Conservation (phyloP, 192 early-diverging fungal genomes). For the Rhizophagus sp. region DNA sequence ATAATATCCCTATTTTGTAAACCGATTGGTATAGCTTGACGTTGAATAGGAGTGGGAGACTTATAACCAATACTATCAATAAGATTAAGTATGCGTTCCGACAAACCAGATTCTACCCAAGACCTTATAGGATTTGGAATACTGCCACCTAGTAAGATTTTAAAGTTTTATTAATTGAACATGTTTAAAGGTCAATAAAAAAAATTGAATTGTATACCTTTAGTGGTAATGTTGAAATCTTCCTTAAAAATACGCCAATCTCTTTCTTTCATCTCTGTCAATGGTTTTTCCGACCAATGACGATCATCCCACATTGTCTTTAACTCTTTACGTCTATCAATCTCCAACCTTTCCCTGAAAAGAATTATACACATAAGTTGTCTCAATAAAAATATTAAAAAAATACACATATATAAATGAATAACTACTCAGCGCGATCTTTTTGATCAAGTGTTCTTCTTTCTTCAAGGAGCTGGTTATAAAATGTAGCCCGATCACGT, state of each 20-base stretch:
- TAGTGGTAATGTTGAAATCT: slow-evolving; percentile 94
- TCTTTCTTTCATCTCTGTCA: slow-evolving; percentile 90
- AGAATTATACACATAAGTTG: slow-evolving; percentile 6
- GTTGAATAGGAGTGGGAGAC: slow-evolving; percentile 96
- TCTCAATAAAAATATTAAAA: not conserved
- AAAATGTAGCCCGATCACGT: slow-evolving; percentile 65
- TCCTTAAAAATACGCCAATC: slow-evolving; percentile 99
- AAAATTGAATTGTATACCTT: slow-evolving; percentile 53
- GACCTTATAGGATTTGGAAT: slow-evolving; percentile 88
- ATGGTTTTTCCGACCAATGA: slow-evolving; percentile 92
- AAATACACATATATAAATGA: not conserved
- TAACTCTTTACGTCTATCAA: slow-evolving; percentile 64
- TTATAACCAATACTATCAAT: slow-evolving; percentile 87
- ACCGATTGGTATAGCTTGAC: slow-evolving; percentile 95
- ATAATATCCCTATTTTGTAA: slow-evolving; percentile 89
- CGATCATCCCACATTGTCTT: slow-evolving; percentile 83
- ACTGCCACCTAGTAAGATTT: slow-evolving; percentile 57
- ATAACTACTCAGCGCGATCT: slow-evolving; percentile 54
- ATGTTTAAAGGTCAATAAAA: not conserved
- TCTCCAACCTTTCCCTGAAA: slow-evolving; percentile 59
- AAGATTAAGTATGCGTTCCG: slow-evolving; percentile 65
- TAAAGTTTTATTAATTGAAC: not conserved
- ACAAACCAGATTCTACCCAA: slow-evolving; percentile 85
- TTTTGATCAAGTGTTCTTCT: slow-evolving; percentile 59
- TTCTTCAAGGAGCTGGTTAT: slow-evolving; percentile 62